A percentile compares a stretch with the other conserved stretches of the same genome.
These are phyloP conservation scores for Penicillium nordicum DNA, from an alignment of 2,329 filamentous ascomycete species.

Conservation along the genomic window DNA sequence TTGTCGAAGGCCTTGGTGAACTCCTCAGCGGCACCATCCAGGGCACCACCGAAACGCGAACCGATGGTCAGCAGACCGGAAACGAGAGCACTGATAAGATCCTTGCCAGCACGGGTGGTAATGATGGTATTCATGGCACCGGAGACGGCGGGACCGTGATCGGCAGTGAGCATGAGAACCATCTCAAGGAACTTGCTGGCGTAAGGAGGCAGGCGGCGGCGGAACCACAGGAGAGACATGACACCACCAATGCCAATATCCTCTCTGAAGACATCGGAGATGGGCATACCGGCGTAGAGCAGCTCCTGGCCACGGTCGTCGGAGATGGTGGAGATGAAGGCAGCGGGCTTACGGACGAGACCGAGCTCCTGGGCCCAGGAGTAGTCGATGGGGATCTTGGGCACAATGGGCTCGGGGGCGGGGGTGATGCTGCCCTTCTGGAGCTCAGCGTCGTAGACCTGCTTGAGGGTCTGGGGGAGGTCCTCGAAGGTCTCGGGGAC, in stretches of 20 bases:
- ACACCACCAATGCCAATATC: slow-evolving; percentile 99
- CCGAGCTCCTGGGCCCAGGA: slow-evolving; percentile 99
- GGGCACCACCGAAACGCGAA: slow-evolving; percentile 95
- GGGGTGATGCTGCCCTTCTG: slow-evolving; percentile 80
- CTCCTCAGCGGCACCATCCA: slow-evolving; percentile 96
- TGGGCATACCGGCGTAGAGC: slow-evolving; percentile 97
- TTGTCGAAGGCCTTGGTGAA: slow-evolving; percentile 98
- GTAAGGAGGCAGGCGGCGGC: slow-evolving; percentile 89
- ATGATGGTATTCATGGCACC: slow-evolving; percentile 99
- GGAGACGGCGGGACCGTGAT: slow-evolving; percentile 97
- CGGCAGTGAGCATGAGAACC: slow-evolving; percentile 99
- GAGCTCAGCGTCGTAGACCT: slow-evolving; percentile 86
- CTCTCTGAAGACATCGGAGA: slow-evolving; percentile 99
- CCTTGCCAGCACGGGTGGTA: slow-evolving; percentile 98
- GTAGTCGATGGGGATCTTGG: slow-evolving; percentile 99
- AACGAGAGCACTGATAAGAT: slow-evolving; percentile 91
- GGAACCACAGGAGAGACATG: slow-evolving; percentile 99
- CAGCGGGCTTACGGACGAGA: slow-evolving; percentile 98
- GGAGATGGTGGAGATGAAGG: slow-evolving; percentile 99
- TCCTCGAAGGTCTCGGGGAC: slow-evolving; percentile 98
- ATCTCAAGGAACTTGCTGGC: slow-evolving; percentile 99
- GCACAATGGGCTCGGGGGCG: slow-evolving; percentile 81
- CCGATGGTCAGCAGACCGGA: slow-evolving; percentile 97
- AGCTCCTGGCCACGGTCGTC: slow-evolving; percentile 99
- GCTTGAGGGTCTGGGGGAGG: slow-evolving; percentile 70